Base-by-base conservation (phyloP, 306 rosid genomes). In the Albizia julibrissin region DNA sequence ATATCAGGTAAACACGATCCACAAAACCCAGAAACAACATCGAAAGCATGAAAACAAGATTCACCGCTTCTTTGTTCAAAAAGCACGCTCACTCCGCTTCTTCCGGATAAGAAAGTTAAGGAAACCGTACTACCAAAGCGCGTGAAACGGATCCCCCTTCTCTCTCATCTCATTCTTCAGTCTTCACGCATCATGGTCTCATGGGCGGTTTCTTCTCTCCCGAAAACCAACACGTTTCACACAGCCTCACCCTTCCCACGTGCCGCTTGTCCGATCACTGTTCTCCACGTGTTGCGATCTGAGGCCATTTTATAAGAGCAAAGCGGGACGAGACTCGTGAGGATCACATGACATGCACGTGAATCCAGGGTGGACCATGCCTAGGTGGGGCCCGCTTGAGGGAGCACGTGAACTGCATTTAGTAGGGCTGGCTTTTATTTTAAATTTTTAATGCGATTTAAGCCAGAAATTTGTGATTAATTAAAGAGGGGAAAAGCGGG, bases 361-460 rank as follows among this genome's bases (percentile, higher is more conserved):
- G 84, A 71, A 69, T 58, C 65, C 15, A 1, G 1, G 6, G 10
- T 6, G 10, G 37, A n/a, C 54, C 42, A 74, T 22, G 37, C 43
- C 6, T 27, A 1, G 8, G 58, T 24, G 75, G 75, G 75, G 56
- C 22, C 75, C 58, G 11, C 21, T 22, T 22, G 46, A 74, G 67
- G 39, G 61, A 44, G 77, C 83, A 79, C 80, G 77, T 84, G 87
- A 84, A 26, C 10, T 31, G 65, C 77, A 82, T 82, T 82, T 54
- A 69, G 49, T 82, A 34, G 9, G 42, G 0, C 22, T 6, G 58
- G 39, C 75, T 44, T 19, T 61, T 24, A 24, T 58, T 47, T 47
- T 44, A 8, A 44, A 8, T 44, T 44, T 22, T 59, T 24, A 61
- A 3, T 64, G 3, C 3, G 10, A 2, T 18, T 21, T 58, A 22